Percentiles rank a stretch among this genome's conserved stretches.
Evolutionary conservation across 2,329 filamentous ascomycete genomes (phyloP).

Genomic region (Colletotrichum lentis): DNA sequence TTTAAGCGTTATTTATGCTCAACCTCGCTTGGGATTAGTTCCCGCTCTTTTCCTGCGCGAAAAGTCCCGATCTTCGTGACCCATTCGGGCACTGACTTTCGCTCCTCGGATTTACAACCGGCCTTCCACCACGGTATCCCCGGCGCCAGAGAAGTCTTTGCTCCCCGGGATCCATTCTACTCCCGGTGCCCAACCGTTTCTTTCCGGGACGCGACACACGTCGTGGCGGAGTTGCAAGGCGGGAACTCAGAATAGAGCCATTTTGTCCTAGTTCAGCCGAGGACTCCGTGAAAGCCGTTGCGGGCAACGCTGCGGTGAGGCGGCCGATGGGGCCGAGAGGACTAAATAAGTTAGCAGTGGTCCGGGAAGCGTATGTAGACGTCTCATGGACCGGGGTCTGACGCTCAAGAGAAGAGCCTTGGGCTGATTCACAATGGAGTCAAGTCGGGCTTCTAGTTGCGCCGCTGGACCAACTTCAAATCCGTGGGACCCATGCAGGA

Average conservation of each 20-base stretch:
- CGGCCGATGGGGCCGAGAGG: background rate
- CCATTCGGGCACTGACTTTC: background rate
- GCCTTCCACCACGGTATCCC: background rate
- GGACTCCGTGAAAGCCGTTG: constrained; percentile 17
- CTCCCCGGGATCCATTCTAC: constrained; percentile 21
- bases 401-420: background rate
- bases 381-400: background rate
- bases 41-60: constrained; percentile 21
- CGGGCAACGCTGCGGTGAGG: constrained; percentile 7
- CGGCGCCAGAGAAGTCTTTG: background rate
- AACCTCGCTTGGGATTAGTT: background rate
- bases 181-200: constrained; percentile 5
- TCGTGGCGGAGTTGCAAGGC: constrained; percentile 26
- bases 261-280: no score
- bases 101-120: background rate
- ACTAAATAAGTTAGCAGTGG: background rate
- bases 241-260: background rate
- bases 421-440: background rate
- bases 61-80: constrained; percentile 13
- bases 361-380: no score
- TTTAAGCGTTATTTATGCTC: background rate
- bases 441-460: background rate
- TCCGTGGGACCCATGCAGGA: background rate
- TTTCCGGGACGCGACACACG: background rate
- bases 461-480: background rate